Base-by-base conservation (phyloP, 1,284 basidiomycete genomes). In the Inonotus hispidus region DNA sequence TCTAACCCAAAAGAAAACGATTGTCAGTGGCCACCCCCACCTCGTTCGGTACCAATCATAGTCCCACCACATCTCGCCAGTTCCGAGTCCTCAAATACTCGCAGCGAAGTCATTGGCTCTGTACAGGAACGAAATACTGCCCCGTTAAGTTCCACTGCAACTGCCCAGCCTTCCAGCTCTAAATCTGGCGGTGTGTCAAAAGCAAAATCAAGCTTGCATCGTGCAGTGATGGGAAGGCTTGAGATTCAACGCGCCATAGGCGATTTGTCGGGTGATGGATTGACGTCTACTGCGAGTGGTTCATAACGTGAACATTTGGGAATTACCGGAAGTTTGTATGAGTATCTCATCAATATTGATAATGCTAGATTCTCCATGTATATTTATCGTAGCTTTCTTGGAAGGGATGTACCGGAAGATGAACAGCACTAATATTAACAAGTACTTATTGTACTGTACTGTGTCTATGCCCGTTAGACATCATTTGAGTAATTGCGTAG, bases 1-100 rank as follows among this genome's bases (percentile, higher is more conserved):
- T 58, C 19, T 53, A 19, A 25, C 14, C 16, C 10, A 38, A 8
- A 53, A 35, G 21, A 38, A 13, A 10, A 14, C 11, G 7, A 21
- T 13, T 7, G 57, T 7, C 66, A 90, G 88, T 90, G 88, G 88
- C 88, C 88, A 1, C 85, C 87, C n/a, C 86, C 88, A 7, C 88
- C 87, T 11, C 83, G 84, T 2, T 74, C 82, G 21, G 88, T 83
- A 1, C 87, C 88, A 1, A 79, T 90, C 60, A 87, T 90, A 49
- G 84, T 90, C 21, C 85, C 88, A 1, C 78, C 85, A 0, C 82
- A 87, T 63, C 74, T 88, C 11, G 78, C 55, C 62, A 32, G 56
- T 63, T 37, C 63, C 62, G 7, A 61, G 23, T 29, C 47, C 41
- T 43, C 54, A 39, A 56, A 59, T 3, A 59, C 66, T 19, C 59